phyloP scores from a whole-genome alignment of 805 yeast genomes.

The Metschnikowia hibisci region DNA sequence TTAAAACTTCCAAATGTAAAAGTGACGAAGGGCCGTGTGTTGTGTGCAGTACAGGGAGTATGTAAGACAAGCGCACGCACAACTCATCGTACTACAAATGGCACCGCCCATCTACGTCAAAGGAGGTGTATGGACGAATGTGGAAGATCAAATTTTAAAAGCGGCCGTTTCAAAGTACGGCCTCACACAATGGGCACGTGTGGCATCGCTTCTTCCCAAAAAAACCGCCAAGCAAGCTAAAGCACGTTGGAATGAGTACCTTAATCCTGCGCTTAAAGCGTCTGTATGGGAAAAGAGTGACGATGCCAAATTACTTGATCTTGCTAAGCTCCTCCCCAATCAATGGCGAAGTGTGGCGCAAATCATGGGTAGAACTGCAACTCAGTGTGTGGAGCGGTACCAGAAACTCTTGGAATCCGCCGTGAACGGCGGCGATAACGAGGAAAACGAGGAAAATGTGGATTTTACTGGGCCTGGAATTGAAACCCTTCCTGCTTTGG shows the following conservation, averaged over 20 bases:
- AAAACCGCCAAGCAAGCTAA: constrained; percentile 91
- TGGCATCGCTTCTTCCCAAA: constrained; percentile 77
- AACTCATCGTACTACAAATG: constrained; percentile 6
- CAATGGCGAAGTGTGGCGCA: constrained; percentile 95
- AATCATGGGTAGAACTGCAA: constrained; percentile 76
- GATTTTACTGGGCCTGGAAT: constrained; percentile 50
- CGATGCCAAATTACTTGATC: constrained; percentile 63
- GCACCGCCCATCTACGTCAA: constrained; percentile 65
- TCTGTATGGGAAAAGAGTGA: constrained; percentile 70
- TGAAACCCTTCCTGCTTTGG: constrained; percentile 45
- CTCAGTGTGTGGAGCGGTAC: constrained; percentile 81
- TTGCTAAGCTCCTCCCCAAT: constrained; percentile 75
- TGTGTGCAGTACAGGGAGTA: too few species aligned
- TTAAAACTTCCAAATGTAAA: too few species aligned
- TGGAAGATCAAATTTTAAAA: constrained; percentile 77
- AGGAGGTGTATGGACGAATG: constrained; percentile 89
- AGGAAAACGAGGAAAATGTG: constrained; percentile 18
- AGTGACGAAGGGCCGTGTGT: too few species aligned
- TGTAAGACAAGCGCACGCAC: too few species aligned
- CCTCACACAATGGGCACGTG: constrained; percentile 89
- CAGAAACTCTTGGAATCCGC: constrained; percentile 62
- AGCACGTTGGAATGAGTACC: constrained; percentile 87
- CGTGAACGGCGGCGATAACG: constrained; percentile 21
- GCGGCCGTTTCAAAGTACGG: constrained; percentile 95
- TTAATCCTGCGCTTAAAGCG: constrained; percentile 68